These are phyloP conservation scores for Chrysophaeum taylorii DNA, from an alignment of 352 stramenopile species.

Conservation along the genomic window DNA sequence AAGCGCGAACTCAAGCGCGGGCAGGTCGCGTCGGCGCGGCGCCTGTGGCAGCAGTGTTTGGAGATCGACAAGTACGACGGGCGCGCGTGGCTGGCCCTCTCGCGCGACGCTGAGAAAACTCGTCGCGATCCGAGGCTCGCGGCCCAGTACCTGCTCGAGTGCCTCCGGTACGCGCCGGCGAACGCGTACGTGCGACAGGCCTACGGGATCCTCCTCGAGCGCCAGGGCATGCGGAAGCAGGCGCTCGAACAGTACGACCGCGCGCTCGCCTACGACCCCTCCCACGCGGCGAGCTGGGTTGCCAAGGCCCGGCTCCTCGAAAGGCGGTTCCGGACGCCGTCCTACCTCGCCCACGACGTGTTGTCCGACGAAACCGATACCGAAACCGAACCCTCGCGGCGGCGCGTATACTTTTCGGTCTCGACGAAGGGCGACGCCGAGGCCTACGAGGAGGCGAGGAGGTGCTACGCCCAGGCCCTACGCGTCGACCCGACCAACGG, in stretches of 20 bases:
- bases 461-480: not conserved
- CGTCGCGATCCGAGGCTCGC: not conserved
- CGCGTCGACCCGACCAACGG: not conserved
- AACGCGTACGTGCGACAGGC: conserved; percentile 1
- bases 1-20: not conserved
- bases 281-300: not conserved
- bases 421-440: not conserved
- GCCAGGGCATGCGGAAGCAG: not conserved
- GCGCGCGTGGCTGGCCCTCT: not conserved
- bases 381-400: not conserved
- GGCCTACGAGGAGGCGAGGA: not conserved
- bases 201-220: not conserved
- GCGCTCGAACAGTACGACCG: not conserved
- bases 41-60: not conserved
- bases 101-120: not conserved
- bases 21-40: not conserved
- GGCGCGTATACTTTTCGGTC: too few relatives aligned
- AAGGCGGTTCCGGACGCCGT: too few relatives aligned
- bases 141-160: not conserved
- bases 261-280: not conserved
- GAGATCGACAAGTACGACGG: not conserved
- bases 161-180: not conserved
- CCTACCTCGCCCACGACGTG: too few relatives aligned
- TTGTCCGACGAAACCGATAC: not conserved
- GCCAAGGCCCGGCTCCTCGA: not conserved